Conservation (phyloP, 345 rosid genomes). For the Euphorbia pulcherrima region DNA sequence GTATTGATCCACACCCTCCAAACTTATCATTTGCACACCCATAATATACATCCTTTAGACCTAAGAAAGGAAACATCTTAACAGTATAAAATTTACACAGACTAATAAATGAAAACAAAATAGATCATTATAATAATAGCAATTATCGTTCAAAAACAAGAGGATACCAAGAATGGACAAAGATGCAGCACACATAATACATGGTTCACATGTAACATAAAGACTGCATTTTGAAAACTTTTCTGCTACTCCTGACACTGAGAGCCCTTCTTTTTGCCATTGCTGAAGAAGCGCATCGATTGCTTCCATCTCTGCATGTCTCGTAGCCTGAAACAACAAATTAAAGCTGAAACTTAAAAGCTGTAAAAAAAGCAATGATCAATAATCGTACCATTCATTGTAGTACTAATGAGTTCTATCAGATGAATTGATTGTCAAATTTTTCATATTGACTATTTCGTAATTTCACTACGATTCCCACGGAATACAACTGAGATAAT, state of each 20-base stretch:
- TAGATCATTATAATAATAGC: not conserved
- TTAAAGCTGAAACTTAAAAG: not conserved
- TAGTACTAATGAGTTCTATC: not conserved
- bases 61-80: conserved; percentile 22
- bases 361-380: not conserved
- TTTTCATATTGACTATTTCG: not conserved
- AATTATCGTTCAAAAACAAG: not conserved
- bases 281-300: conserved; percentile 59
- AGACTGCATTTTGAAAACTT: conserved; percentile 55
- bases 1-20: conserved; percentile 84
- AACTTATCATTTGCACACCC: conserved; percentile 82
- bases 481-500: not conserved
- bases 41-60: conserved; percentile 61
- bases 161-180: conserved; percentile 63
- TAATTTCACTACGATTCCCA: not conserved
- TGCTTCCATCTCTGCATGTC: conserved; percentile 97
- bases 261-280: conserved; percentile 59
- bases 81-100: not conserved
- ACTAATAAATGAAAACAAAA: not conserved
- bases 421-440: not conserved
- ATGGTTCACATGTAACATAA: conserved; percentile 89
- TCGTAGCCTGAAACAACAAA: conserved; percentile 50
- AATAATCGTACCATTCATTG: not conserved
- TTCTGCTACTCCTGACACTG: conserved; percentile 51
- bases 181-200: conserved; percentile 93